Conservation (phyloP, 495 filamentous ascomycete species). For the Penicillium argentinense region DNA sequence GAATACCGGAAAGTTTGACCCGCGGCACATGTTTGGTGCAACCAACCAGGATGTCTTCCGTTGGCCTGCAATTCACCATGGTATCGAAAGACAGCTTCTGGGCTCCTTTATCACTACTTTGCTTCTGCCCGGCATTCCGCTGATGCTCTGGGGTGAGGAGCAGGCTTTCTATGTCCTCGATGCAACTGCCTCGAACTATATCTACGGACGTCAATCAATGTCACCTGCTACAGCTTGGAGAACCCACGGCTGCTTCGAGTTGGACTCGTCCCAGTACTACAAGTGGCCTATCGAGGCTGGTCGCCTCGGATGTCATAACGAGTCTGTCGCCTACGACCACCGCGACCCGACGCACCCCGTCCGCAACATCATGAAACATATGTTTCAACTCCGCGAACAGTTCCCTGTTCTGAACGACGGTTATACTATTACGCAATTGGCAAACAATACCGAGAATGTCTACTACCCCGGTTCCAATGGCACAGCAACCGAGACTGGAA, state of each 20-base stretch:
- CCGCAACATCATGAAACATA: slow-evolving; percentile 64
- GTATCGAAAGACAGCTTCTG: slow-evolving; percentile 59
- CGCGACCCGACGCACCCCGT: slow-evolving; percentile 67
- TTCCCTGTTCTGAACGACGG: slow-evolving; percentile 66
- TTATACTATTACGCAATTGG: slow-evolving; percentile 52
- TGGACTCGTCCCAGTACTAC: slow-evolving; percentile 57
- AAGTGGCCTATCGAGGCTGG: slow-evolving; percentile 57
- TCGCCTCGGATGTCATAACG: slow-evolving; percentile 56
- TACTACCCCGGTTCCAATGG: slow-evolving; percentile 52
- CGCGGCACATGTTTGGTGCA: slow-evolving; percentile 66
- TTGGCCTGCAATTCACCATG: slow-evolving; percentile 66
- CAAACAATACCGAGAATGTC: slow-evolving; percentile 53
- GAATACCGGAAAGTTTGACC: slow-evolving; percentile 66
- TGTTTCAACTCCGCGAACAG: slow-evolving; percentile 59
- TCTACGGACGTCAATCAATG: slow-evolving; percentile 69
- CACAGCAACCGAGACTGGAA: slow-evolving; percentile 58
- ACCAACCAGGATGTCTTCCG: slow-evolving; percentile 76
- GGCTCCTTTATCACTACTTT: slow-evolving; percentile 63
- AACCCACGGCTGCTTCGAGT: slow-evolving; percentile 64
- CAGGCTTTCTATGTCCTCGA: slow-evolving; percentile 68
- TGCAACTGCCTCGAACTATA: slow-evolving; percentile 66
- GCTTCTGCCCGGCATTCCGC: slow-evolving; percentile 64
- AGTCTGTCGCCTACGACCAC: slow-evolving; percentile 59
- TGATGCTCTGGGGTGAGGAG: slow-evolving; percentile 71
- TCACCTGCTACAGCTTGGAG: slow-evolving; percentile 65